Evolutionary conservation across 2,329 filamentous ascomycete species (phyloP).

Genomic region (Colletotrichum cuscutae): DNA sequence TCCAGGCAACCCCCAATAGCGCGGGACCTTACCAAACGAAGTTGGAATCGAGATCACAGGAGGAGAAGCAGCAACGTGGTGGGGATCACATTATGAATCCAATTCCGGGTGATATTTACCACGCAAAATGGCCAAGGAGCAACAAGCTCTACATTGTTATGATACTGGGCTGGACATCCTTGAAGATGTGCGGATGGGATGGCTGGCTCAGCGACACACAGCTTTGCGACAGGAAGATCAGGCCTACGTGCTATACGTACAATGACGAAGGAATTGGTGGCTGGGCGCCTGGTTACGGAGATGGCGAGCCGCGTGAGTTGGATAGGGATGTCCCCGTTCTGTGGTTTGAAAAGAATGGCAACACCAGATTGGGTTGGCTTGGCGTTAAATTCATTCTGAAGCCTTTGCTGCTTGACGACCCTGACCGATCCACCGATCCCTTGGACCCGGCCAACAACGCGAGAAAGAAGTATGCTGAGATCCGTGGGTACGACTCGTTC

Average conservation of each 20-base stretch:
- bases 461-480: slow-evolving; percentile 19
- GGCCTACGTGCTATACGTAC: slow-evolving; percentile 32
- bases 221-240: slow-evolving; percentile 13
- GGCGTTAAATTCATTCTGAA: slow-evolving; percentile 5
- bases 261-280: slow-evolving; percentile 31
- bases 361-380: slow-evolving; percentile 29
- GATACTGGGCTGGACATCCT: slow-evolving; percentile 35
- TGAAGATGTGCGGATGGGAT: slow-evolving; percentile 24
- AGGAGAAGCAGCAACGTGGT: not conserved
- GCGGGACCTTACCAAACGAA: not conserved
- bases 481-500: slow-evolving; percentile 27
- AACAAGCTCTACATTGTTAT: slow-evolving; percentile 34
- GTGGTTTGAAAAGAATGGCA: slow-evolving; percentile 37
- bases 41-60: not conserved
- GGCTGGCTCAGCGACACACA: slow-evolving; percentile 19
- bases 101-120: slow-evolving; percentile 34
- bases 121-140: slow-evolving; percentile 30
- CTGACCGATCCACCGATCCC: slow-evolving; percentile 16
- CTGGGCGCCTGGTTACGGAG: slow-evolving; percentile 35
- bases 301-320: slow-evolving; percentile 27
- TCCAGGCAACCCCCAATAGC: not conserved
- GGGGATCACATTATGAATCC: slow-evolving; percentile 27
- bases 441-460: slow-evolving; percentile 17
- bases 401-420: slow-evolving; percentile 28
- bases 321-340: slow-evolving; percentile 35